A percentile compares a stretch with the other conserved stretches of the same genome.
These are phyloP conservation scores for Tilletiopsis washingtonensis DNA, from an alignment of 1,284 basidiomycete species.

Conservation along the genomic window DNA sequence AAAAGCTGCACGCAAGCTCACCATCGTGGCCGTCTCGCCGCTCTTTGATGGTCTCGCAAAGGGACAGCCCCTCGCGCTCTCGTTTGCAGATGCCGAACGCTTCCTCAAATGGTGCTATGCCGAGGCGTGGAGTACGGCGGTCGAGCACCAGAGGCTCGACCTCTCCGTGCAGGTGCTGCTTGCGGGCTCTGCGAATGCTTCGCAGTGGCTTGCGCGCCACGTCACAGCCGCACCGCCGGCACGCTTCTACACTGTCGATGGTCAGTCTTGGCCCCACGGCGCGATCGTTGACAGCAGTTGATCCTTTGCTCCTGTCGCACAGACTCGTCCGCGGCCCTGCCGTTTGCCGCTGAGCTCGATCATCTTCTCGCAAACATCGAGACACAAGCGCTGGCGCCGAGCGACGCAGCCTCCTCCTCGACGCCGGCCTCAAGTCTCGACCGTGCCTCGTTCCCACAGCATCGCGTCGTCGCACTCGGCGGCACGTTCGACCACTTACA, in stretches of 20 bases:
- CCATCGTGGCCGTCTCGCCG: conserved; percentile 12
- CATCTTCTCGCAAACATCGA: too few species aligned
- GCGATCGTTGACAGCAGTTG: too few species aligned
- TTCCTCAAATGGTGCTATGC: conserved; percentile 39
- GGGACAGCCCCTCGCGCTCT: not conserved
- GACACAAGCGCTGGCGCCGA: too few species aligned
- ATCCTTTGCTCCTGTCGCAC: too few species aligned
- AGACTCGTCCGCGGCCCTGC: too few species aligned
- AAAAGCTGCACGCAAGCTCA: conserved; percentile 13
- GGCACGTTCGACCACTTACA: conserved; percentile 97
- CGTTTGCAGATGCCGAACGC: conserved; percentile 27
- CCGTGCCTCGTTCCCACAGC: conserved; percentile 4
- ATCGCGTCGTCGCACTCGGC: conserved; percentile 52
- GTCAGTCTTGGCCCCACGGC: too few species aligned
- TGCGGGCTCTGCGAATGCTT: not conserved
- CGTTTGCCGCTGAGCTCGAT: too few species aligned
- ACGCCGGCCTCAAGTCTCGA: too few species aligned
- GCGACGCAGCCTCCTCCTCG: too few species aligned
- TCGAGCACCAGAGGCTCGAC: conserved; percentile 17
- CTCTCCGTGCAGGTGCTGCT: conserved; percentile 33
- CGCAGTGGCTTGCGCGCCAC: too few species aligned
- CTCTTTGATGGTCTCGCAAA: conserved; percentile 8
- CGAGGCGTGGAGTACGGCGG: conserved; percentile 33
- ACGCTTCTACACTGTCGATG: too few species aligned
- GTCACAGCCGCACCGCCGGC: too few species aligned